phyloP scores from a whole-genome alignment of 768 basidiomycete genomes.

The Tylopilus felleus region DNA sequence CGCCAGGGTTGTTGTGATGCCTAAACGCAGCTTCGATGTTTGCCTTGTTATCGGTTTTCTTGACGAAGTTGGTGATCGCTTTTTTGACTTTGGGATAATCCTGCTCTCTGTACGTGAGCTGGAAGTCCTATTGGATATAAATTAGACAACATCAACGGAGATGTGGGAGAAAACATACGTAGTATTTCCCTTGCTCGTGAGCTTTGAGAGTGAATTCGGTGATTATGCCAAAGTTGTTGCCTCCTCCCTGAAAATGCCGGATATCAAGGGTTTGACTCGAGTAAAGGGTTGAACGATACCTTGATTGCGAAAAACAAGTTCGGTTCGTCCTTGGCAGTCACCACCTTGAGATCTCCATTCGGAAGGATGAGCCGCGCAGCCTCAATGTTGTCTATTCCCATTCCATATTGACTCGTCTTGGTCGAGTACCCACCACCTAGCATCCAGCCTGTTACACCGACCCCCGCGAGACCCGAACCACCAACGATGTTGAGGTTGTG shows the following conservation, averaged over 20 bases:
- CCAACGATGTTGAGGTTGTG: slow-evolving; percentile 20
- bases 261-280: neutral
- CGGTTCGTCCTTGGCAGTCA: neutral
- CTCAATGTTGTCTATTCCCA: slow-evolving; percentile 34
- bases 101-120: too few species aligned
- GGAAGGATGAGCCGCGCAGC: slow-evolving; percentile 29
- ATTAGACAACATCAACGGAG: neutral
- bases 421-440: slow-evolving; percentile 36
- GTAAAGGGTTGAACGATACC: neutral
- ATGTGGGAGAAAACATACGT: neutral
- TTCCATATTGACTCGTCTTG: slow-evolving; percentile 33
- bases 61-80: neutral
- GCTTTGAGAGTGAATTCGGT: slow-evolving; percentile 23
- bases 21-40: slow-evolving; percentile 8
- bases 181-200: slow-evolving; percentile 5
- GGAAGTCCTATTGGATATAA: too few species aligned
- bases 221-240: slow-evolving; percentile 29
- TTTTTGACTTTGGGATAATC: slow-evolving; percentile 1
- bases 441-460: slow-evolving; percentile 33
- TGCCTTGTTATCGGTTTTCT: slow-evolving; percentile 1
- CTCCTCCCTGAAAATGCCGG: slow-evolving; percentile 15
- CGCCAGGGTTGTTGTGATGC: neutral
- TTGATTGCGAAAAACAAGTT: slow-evolving; percentile 8
- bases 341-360: slow-evolving; percentile 18
- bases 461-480: slow-evolving; percentile 19